phyloP scores from a whole-genome alignment of 2,329 filamentous ascomycete species.

The Orbilia blumenaviensis region DNA sequence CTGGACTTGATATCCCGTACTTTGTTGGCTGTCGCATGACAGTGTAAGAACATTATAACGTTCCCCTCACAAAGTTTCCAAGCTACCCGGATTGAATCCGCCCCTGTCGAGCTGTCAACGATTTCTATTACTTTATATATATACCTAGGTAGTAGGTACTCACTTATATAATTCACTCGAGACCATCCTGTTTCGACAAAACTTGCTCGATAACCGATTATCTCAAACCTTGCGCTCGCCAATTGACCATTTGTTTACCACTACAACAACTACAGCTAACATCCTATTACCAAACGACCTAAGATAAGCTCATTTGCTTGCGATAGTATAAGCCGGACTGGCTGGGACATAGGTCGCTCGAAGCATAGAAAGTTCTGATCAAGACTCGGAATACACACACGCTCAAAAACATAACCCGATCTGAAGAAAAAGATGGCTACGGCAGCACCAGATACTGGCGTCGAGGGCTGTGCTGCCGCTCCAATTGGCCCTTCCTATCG shows the following conservation, averaged over 20 bases:
- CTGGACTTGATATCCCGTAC: neutral
- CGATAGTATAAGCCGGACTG: too few species aligned
- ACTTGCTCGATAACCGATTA: conserved; percentile 23
- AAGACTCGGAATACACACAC: neutral
- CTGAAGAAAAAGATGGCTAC: conserved; percentile 28
- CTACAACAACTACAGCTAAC: too few species aligned
- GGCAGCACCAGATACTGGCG: conserved; percentile 39
- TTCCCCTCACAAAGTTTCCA: conserved; percentile 21
- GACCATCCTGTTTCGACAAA: conserved; percentile 19
- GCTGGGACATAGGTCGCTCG: too few species aligned
- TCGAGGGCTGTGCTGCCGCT: conserved; percentile 53
- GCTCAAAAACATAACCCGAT: too few species aligned
- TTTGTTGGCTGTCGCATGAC: conserved; percentile 32
- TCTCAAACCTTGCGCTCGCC: conserved; percentile 16
- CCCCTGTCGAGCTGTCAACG: neutral
- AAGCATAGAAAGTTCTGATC: too few species aligned
- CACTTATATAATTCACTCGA: conserved; percentile 38
- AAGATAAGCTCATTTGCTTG: too few species aligned
- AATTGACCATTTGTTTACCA: too few species aligned
- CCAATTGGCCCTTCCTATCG: conserved; percentile 58
- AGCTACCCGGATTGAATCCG: neutral
- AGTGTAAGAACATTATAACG: neutral
- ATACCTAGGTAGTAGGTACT: too few species aligned
- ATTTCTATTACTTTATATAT: conserved; percentile 36
- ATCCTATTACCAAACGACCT: too few species aligned